These are phyloP conservation scores for Pelargonium nanum DNA, from an alignment of 345 rosid species.

Conservation along the genomic window DNA sequence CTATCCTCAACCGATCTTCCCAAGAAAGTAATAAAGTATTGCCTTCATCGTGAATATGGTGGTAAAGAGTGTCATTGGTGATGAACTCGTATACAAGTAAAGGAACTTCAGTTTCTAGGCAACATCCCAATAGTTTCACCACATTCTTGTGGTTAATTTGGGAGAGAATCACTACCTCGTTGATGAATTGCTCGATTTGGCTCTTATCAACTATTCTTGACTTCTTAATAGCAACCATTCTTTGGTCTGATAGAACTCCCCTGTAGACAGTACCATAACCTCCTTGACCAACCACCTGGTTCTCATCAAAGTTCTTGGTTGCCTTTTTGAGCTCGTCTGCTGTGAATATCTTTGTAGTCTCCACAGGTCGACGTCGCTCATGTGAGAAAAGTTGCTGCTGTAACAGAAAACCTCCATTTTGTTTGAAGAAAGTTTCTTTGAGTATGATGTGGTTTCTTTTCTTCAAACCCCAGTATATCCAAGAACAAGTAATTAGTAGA, in stretches of 20 bases:
- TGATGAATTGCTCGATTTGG: constrained; percentile 14
- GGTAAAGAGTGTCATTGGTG: constrained; percentile 15
- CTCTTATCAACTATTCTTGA: constrained; percentile 12
- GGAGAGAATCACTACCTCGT: constrained; percentile 15
- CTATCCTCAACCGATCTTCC: constrained; percentile 11
- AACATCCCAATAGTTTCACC: constrained; percentile 16
- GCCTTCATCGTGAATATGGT: constrained; percentile 8
- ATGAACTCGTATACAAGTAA: constrained; percentile 16
- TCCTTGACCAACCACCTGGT: constrained; percentile 12
- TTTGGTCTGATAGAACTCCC: constrained; percentile 14
- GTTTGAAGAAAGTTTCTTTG: constrained; percentile 11
- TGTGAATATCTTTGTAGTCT: constrained; percentile 9
- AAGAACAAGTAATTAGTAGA: not conserved
- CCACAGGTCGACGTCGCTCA: constrained; percentile 6
- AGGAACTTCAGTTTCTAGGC: constrained; percentile 13
- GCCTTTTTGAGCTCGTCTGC: constrained; percentile 15
- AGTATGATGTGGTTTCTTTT: not conserved
- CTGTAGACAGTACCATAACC: constrained; percentile 19
- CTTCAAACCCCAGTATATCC: constrained; percentile 3
- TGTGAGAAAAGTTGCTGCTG: constrained; percentile 13
- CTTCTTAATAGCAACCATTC: constrained; percentile 15
- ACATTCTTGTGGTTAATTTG: constrained; percentile 18
- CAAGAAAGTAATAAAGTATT: constrained; percentile 7
- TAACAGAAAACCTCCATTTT: constrained; percentile 15
- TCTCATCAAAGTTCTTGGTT: constrained; percentile 12